Conservation (phyloP, 352 stramenopile species). For the Phytophthora hybrid region DNA sequence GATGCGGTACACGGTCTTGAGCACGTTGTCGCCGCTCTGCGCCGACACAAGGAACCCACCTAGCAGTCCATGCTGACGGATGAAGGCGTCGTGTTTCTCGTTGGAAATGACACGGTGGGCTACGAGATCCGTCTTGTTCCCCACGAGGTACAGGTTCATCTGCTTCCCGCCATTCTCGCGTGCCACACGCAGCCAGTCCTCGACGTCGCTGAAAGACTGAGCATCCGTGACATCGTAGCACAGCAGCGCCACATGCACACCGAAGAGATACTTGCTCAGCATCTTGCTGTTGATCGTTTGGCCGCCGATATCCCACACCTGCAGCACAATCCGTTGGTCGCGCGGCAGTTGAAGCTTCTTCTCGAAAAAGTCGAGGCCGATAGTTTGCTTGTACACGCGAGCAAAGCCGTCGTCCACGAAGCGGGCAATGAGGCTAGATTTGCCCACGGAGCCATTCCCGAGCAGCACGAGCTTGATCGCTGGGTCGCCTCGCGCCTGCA, state of each 20-base stretch:
- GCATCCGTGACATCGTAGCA: conserved; percentile 91
- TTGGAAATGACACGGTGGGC: conserved; percentile 73
- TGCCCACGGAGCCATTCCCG: conserved; percentile 88
- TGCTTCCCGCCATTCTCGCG: conserved; percentile 44
- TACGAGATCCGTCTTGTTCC: conserved; percentile 91
- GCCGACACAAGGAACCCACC: conserved; percentile 87
- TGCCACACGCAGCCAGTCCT: conserved; percentile 80
- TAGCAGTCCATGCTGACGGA: conserved; percentile 62
- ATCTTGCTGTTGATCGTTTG: conserved; percentile 92
- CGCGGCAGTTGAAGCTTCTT: conserved; percentile 84
- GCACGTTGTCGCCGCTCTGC: conserved; percentile 84
- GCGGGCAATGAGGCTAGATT: conserved; percentile 84
- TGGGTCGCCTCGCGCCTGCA: conserved; percentile 52
- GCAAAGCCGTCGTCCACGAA: conserved; percentile 87
- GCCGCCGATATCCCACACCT: conserved; percentile 91
- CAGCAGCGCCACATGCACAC: conserved; percentile 78
- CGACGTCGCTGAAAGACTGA: conserved; percentile 82
- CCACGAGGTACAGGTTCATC: conserved; percentile 77
- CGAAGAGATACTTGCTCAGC: conserved; percentile 87
- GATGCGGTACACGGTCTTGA: conserved; percentile 83
- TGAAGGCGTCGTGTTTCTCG: conserved; percentile 81
- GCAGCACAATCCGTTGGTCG: conserved; percentile 76
- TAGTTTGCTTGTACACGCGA: conserved; percentile 88
- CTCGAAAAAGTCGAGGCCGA: conserved; percentile 90
- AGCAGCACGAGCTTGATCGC: conserved; percentile 88